phyloP scores from a whole-genome alignment of 352 stramenopile genomes.

The Saprolegnia diclina region DNA sequence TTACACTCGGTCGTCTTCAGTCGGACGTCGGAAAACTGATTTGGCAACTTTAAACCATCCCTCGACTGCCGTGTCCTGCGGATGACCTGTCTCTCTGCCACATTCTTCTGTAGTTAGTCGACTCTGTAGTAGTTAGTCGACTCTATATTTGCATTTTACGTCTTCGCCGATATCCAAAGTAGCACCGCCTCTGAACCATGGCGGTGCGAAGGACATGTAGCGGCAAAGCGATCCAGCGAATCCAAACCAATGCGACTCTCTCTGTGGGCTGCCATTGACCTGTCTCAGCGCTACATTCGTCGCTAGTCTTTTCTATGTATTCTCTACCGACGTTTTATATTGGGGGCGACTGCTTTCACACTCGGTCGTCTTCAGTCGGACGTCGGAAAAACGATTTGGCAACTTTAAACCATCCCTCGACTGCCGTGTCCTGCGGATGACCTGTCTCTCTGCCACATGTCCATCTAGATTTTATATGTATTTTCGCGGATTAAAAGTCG shows the following conservation, averaged over 20 bases:
- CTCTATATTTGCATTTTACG: no score
- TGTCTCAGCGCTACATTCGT: not conserved
- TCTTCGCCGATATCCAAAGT: not conserved
- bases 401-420: not conserved
- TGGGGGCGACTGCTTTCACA: not conserved
- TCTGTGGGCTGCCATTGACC: not conserved
- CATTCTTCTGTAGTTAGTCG: not conserved
- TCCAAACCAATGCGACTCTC: not conserved
- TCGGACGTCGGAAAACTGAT: not conserved
- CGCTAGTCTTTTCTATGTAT: not conserved
- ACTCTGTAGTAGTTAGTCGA: not conserved
- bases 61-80: not conserved
- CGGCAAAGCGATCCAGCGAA: not conserved
- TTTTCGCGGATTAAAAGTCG: constrained; percentile 18
- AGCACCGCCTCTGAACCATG: not conserved
- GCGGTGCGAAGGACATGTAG: not conserved
- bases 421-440: not conserved
- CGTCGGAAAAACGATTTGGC: not conserved
- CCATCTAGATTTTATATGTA: no score
- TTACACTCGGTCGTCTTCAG: not conserved
- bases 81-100: constrained; percentile 7
- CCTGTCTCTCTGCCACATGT: constrained; percentile 5
- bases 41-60: not conserved
- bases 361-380: not conserved
- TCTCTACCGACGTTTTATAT: not conserved